Base-by-base conservation (phyloP, 371 early-diverging fungal species). In the Syncephalastrum racemosum region DNA sequence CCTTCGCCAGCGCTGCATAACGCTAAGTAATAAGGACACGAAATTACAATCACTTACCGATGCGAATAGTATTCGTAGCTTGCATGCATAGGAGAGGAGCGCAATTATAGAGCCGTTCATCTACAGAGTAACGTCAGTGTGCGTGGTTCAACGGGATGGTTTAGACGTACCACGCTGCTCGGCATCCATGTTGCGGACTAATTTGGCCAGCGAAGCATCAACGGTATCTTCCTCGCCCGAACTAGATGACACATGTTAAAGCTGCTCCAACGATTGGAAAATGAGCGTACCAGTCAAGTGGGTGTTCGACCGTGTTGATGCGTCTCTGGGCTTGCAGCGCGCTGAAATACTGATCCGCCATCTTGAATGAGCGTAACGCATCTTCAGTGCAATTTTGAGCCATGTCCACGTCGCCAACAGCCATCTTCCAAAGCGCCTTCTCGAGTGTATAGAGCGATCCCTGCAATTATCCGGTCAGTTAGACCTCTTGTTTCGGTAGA, bases 281-380 rank as follows among this genome's bases (percentile, higher is more conserved):
- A 25, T 14, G 0, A 23, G 45, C 53, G 31, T 67, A 73, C 74
- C 58, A 47, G n/a, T 75, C 66, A 3, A 68, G 60, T 2, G 75
- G 54, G 10, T 73, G 64, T 53, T 85, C 86, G n/a, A 85, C 53
- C 0, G 46, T 55, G 3, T 70, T 59, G 24, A 86, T 84, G 25
- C 75, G 73, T 0, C 58, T 56, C 19, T 59, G 58, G 18, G 69
- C 70, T 71, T 74, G 79, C 12, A 86, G 60, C n/a, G 73, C 63
- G 4, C 68, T 64, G 4, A 87, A 50, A 1, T 75, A 43, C 2
- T 63, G 62, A 7, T 82, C 77, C 6, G 79, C 83, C n/a, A 65
- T 56, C 12, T 58, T 57, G 48, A 76, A 85, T 0, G 72, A 64
- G 6, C 59, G 43, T 22, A 85, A 20, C 0, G 89, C 82, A 4